Conservation (phyloP, 805 yeast species). For the Nakazawaea ishiwadae region DNA sequence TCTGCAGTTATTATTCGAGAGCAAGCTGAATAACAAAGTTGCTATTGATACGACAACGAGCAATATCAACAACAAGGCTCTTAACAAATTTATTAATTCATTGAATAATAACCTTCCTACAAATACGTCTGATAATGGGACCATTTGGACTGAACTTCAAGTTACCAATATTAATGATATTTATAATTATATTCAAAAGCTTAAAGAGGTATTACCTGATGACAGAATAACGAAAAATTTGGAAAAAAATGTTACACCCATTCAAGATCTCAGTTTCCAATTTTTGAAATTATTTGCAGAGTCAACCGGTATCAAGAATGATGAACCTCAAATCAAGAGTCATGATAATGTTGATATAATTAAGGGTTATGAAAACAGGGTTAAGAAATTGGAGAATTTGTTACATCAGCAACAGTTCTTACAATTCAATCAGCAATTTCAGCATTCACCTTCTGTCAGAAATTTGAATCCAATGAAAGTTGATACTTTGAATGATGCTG, state of each 20-base stretch:
- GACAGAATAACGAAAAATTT: conserved; percentile 30
- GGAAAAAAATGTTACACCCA: conserved; percentile 32
- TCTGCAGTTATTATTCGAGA: conserved; percentile 1
- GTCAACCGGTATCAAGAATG: background rate
- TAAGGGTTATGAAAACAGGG: conserved; percentile 64
- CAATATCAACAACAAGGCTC: background rate
- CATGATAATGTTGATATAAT: conserved; percentile 37
- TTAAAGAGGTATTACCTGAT: conserved; percentile 26
- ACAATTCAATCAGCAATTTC: conserved; percentile 36
- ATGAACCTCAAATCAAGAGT: conserved; percentile 5
- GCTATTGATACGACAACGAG: background rate
- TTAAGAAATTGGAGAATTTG: conserved; percentile 70
- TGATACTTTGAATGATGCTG: conserved; percentile 5
- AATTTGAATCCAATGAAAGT: conserved; percentile 6
- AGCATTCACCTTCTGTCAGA: background rate
- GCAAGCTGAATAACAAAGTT: conserved; percentile 1
- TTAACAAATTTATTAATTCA: conserved; percentile 6
- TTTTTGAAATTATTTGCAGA: too few relatives aligned
- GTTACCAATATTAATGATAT: conserved; percentile 26
- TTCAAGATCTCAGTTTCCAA: conserved; percentile 27
- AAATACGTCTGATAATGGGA: background rate
- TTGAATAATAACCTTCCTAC: conserved; percentile 1
- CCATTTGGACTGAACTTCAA: conserved; percentile 13
- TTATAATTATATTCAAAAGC: conserved; percentile 29
- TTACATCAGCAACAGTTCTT: conserved; percentile 69